These are phyloP conservation scores for Withania somnifera DNA, from an alignment of 305 asterid genomes.

Conservation along the genomic window DNA sequence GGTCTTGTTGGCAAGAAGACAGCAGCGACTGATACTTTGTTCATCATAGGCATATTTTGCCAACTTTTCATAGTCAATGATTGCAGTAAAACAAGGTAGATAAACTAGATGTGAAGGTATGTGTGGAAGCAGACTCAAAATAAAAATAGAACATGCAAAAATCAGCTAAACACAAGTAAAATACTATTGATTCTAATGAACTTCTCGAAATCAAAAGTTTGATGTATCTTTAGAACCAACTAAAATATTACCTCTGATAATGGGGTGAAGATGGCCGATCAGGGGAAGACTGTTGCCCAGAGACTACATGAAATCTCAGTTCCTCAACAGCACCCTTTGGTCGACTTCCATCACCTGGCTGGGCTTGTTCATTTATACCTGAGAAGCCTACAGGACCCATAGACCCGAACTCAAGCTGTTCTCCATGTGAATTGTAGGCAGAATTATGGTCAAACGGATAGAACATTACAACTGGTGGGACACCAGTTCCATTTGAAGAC, in stretches of 20 bases:
- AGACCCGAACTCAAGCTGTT: conserved; percentile 89
- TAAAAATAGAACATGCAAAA: background rate
- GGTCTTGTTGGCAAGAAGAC: background rate
- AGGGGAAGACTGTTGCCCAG: conserved; percentile 52
- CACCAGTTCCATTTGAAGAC: conserved; percentile 65
- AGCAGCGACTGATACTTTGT: background rate
- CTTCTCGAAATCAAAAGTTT: background rate
- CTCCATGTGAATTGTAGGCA: conserved; percentile 40
- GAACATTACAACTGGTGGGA: conserved; percentile 67
- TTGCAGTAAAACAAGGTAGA: background rate
- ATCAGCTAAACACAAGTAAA: background rate
- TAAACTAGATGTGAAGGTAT: background rate
- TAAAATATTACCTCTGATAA: conserved; percentile 51
- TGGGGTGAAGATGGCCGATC: conserved; percentile 89
- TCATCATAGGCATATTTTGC: background rate
- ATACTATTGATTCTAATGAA: background rate
- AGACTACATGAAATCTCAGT: conserved; percentile 38
- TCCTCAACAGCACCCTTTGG: conserved; percentile 45
- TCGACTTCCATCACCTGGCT: conserved; percentile 44
- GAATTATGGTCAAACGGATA: conserved; percentile 66
- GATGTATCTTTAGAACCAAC: background rate
- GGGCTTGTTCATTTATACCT: conserved; percentile 46
- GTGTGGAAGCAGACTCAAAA: background rate
- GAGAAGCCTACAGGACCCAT: conserved; percentile 63
- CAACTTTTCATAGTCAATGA: background rate